Evolutionary conservation across 2,329 filamentous ascomycete species (phyloP), one percentile per base, ranked within the genome.

Genomic region (Leptographium flavum): DNA sequence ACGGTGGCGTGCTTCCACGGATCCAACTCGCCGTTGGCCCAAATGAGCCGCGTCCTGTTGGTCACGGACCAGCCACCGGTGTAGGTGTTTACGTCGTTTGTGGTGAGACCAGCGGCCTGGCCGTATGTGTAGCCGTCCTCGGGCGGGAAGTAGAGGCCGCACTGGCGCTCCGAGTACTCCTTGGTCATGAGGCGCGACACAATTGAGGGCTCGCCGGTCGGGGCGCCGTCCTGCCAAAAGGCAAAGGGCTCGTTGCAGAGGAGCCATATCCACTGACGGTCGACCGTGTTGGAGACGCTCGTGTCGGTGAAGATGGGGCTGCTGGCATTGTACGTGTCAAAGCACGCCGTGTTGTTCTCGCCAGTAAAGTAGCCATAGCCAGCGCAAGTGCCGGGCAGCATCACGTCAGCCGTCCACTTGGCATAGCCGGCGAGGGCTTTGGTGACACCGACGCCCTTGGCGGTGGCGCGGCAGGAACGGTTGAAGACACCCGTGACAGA

Each of bases 251-350:
- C 62, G 57, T 76, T 75, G 61, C 73, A 76, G 7, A 70, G 63
- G 55, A 76, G 63, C 71, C 71, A 76, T 8, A 62, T 59, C 72
- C 71, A 76, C 50, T 75, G 71, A 3, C 71, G 60, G 57, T 73
- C 65, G 22, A 61, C 50, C 1, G 49, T 50, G 54, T 74, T 76
- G 53, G 49, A 49, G 1, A 60, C 55, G 2, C 53, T 49, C 13
- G 58, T 45, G 45, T 67, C 64, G 43, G 62, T 60, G 56, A 59
- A 67, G 42, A 61, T 50, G 11, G 60, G 57, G 55, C 69, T 65
- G 21, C 60, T 61, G 4, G 56, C 60, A 54, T 76, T 70, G 60
- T 69, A 53, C 43, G 65, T 51, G 57, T 66, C 49, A 60, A 61
- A 66, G 45, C 70, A 74, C 40, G 65, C 61, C 13, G 64, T 65